Percentiles rank a stretch among this genome's conserved stretches.
Conservation (phyloP, 345 rosid species). For the Eucalyptus curtisii region DNA sequence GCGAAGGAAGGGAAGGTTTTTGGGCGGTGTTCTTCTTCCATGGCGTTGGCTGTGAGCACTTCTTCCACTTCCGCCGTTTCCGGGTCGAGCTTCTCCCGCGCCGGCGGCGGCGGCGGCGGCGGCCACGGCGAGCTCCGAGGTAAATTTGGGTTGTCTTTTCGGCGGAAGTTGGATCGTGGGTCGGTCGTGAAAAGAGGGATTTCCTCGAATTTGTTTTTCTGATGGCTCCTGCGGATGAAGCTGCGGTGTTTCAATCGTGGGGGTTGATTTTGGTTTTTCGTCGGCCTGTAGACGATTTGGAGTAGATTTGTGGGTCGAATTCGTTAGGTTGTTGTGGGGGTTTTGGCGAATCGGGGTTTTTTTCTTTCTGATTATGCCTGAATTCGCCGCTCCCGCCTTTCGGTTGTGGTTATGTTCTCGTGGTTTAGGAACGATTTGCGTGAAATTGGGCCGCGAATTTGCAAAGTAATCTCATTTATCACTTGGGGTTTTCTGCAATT, state of each 20-base stretch:
- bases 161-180: neutral
- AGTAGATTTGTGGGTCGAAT: neutral
- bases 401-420: neutral
- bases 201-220: neutral
- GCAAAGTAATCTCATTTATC: neutral
- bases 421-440: neutral
- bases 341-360: neutral
- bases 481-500: neutral
- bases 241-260: neutral
- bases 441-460: neutral
- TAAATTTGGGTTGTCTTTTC: neutral
- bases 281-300: neutral
- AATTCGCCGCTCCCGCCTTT: neutral
- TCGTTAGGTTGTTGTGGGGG: neutral
- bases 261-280: neutral
- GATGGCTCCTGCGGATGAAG: neutral
- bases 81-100: neutral
- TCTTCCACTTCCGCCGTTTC: neutral
- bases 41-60: neutral
- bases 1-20: neutral
- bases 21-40: neutral
- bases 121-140: constrained; percentile 1
- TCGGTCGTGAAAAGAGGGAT: neutral
- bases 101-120: neutral
- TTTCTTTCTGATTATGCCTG: neutral